Evolutionary conservation across 345 rosid genomes (phyloP).

Genomic region (Pistacia atlantica): DNA sequence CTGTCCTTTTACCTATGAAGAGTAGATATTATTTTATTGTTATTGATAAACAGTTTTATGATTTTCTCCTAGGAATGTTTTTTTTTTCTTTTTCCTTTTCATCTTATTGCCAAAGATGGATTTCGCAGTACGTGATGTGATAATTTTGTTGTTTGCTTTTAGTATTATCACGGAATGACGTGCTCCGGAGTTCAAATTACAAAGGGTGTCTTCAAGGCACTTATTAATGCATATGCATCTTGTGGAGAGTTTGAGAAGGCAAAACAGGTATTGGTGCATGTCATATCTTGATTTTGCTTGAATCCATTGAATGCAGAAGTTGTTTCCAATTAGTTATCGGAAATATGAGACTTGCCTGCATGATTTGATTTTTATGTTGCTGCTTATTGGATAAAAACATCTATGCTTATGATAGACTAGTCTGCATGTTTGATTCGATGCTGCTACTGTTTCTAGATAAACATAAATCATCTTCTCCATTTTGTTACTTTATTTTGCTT

Average conservation of each 20-base stretch:
- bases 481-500: too few species aligned
- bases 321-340: not conserved
- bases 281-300: not conserved
- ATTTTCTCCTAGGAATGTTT: not conserved
- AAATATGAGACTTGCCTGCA: not conserved
- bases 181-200: constrained; percentile 41
- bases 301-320: not conserved
- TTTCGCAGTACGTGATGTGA: not conserved
- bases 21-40: not conserved
- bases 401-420: not conserved
- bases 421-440: too few species aligned
- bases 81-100: not conserved
- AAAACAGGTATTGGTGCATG: constrained; percentile 57
- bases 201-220: constrained; percentile 71
- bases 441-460: too few species aligned
- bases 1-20: not conserved
- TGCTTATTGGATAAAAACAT: not conserved
- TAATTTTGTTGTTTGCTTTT: constrained; percentile 22
- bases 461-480: too few species aligned
- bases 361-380: not conserved
- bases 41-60: not conserved
- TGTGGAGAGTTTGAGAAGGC: constrained; percentile 82
- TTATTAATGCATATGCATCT: constrained; percentile 71
- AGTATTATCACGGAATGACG: constrained; percentile 63
- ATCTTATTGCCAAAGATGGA: constrained; percentile 7